Evolutionary conservation across 1,284 basidiomycete species (phyloP).

Genomic region (Butyriboletus appendiculatus): DNA sequence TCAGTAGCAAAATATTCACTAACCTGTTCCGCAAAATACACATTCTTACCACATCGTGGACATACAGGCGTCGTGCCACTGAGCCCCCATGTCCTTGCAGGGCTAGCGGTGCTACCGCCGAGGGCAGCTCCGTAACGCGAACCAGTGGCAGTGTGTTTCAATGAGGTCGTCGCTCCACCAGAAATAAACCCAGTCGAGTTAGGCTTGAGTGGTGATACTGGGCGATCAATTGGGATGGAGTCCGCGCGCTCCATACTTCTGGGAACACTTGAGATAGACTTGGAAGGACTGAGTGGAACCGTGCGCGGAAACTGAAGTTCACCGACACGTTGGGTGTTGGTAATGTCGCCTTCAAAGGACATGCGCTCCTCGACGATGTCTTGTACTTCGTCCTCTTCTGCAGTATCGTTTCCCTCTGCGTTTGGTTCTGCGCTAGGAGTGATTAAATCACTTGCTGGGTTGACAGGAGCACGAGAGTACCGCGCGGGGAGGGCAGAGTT

Average conservation of each 20-base stretch:
- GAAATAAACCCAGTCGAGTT: constrained; percentile 26
- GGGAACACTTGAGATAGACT: constrained; percentile 14
- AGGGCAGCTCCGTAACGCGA: constrained; percentile 54
- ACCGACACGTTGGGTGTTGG: constrained; percentile 39
- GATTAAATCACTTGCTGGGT: constrained; percentile 13
- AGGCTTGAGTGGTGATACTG: constrained; percentile 26
- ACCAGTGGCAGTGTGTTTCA: constrained; percentile 47
- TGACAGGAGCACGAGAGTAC: constrained; percentile 29
- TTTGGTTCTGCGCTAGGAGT: constrained; percentile 4
- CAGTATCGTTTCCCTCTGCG: constrained; percentile 25
- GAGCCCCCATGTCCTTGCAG: constrained; percentile 41
- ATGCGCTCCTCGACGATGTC: constrained; percentile 22
- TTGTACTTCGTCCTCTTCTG: constrained; percentile 32
- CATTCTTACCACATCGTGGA: constrained; percentile 57
- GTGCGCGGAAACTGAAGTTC: constrained; percentile 40
- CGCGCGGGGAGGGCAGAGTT: constrained; percentile 33
- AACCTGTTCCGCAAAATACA: constrained; percentile 68
- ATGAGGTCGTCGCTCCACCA: constrained; percentile 22
- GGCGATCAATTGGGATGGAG: constrained; percentile 14
- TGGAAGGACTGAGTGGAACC: constrained; percentile 38
- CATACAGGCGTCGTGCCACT: constrained; percentile 49
- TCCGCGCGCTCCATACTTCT: constrained; percentile 11
- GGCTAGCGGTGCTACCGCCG: constrained; percentile 32
- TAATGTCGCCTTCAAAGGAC: constrained; percentile 32
- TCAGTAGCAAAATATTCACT: neutral